Percentiles rank a stretch among this genome's conserved stretches.
phyloP scores from a whole-genome alignment of 768 basidiomycete species.

The Sutorius australiensis region DNA sequence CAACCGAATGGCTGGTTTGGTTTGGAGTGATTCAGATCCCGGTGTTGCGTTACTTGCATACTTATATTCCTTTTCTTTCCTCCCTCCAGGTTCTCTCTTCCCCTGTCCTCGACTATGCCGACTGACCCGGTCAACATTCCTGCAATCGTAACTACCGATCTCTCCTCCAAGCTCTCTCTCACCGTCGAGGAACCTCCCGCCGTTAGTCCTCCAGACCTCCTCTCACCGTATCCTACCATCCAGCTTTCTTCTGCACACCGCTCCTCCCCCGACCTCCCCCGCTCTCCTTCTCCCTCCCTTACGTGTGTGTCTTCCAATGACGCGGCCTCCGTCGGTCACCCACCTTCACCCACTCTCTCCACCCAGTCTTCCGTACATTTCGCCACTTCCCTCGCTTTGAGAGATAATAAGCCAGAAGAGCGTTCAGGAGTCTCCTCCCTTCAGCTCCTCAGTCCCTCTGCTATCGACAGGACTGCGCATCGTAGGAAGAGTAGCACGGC shows the following conservation, averaged over 20 bases:
- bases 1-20: background rate
- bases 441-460: slow-evolving; percentile 43
- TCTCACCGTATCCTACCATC: slow-evolving; percentile 19
- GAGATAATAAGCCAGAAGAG: slow-evolving; percentile 66
- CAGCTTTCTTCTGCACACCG: slow-evolving; percentile 3
- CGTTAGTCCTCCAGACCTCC: slow-evolving; percentile 11
- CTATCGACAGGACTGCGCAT: slow-evolving; percentile 36
- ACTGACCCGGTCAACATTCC: slow-evolving; percentile 23
- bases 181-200: background rate
- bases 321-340: slow-evolving; percentile 38
- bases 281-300: slow-evolving; percentile 30
- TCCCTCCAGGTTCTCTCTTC: background rate
- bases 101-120: slow-evolving; percentile 15
- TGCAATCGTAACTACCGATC: slow-evolving; percentile 35
- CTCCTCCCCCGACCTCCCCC: slow-evolving; percentile 30
- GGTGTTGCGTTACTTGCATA: slow-evolving; percentile 2
- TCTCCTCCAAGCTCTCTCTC: slow-evolving; percentile 31
- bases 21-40: background rate
- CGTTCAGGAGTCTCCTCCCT: slow-evolving; percentile 50
- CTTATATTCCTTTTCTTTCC: slow-evolving; percentile 6
- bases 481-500: slow-evolving; percentile 54
- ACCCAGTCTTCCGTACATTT: slow-evolving; percentile 61
- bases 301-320: slow-evolving; percentile 40
- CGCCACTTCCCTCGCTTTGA: slow-evolving; percentile 50
- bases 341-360: slow-evolving; percentile 78